Evolutionary conservation across 148 eudicot genomes (phyloP).

Genomic region (Rheum nobile): DNA sequence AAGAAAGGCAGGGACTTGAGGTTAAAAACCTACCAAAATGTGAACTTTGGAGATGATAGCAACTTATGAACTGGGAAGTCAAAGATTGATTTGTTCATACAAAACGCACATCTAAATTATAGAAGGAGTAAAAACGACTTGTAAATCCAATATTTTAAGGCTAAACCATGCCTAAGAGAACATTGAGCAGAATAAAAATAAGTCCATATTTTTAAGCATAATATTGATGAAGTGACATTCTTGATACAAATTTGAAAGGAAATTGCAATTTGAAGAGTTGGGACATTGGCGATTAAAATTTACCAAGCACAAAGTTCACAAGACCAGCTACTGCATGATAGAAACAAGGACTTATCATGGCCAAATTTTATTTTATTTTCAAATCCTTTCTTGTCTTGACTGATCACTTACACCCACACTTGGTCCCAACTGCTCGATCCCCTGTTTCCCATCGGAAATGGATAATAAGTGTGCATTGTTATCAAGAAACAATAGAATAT

Average conservation of each 20-base stretch:
- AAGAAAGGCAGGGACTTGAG: constrained; percentile 3
- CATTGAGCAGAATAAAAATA: background rate
- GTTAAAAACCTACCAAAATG: constrained; percentile 61
- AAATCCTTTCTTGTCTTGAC: too few species aligned
- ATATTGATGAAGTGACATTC: background rate
- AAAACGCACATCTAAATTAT: constrained; percentile 7
- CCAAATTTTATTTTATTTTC: too few species aligned
- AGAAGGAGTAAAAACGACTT: background rate
- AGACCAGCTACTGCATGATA: background rate
- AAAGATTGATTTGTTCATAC: constrained; percentile 61
- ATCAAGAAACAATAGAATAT: background rate
- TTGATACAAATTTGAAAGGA: background rate
- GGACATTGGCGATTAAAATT: background rate
- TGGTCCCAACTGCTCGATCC: constrained; percentile 72
- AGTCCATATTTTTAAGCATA: background rate
- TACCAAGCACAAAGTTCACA: background rate
- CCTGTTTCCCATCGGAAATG: constrained; percentile 28
- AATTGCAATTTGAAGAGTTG: background rate
- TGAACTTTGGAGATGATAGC: constrained; percentile 69
- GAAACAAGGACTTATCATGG: too few species aligned
- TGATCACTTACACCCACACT: constrained; percentile 47
- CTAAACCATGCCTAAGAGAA: background rate
- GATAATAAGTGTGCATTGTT: background rate
- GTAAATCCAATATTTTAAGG: background rate
- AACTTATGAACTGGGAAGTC: constrained; percentile 73